These are phyloP conservation scores for Mesembryanthemum crystallinum DNA, from an alignment of 148 eudicot species.

Conservation along the genomic window DNA sequence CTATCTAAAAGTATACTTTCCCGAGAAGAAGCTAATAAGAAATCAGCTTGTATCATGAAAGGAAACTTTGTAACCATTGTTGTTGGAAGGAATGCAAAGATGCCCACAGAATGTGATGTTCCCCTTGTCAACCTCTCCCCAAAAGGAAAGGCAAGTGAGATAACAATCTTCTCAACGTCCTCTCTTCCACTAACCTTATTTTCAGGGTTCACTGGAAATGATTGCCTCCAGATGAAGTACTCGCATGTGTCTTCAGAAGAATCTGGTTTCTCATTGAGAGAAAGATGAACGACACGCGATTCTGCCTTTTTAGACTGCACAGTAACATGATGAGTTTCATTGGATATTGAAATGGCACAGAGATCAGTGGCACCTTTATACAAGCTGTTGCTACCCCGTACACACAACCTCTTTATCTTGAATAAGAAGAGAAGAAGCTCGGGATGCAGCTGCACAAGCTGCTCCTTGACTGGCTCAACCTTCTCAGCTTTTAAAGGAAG, in stretches of 20 bases:
- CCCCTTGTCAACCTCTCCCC: slow-evolving; percentile 37
- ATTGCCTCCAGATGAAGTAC: slow-evolving; percentile 38
- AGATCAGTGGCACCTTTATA: slow-evolving; percentile 8
- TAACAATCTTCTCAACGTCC: slow-evolving; percentile 32
- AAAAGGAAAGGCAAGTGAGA: slow-evolving; percentile 42
- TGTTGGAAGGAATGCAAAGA: slow-evolving; percentile 44
- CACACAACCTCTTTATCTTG: slow-evolving; percentile 32
- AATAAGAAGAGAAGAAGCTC: slow-evolving; percentile 38
- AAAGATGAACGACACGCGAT: slow-evolving; percentile 28
- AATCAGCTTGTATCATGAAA: slow-evolving; percentile 37
- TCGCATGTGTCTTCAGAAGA: slow-evolving; percentile 23
- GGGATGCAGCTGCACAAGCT: slow-evolving; percentile 35
- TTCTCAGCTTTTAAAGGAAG: slow-evolving; percentile 43
- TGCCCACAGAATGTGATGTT: slow-evolving; percentile 24
- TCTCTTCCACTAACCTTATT: slow-evolving; percentile 27
- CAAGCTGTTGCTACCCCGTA: slow-evolving; percentile 16
- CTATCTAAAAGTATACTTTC: slow-evolving; percentile 35
- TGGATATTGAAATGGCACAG: slow-evolving; percentile 29
- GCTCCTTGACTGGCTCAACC: slow-evolving; percentile 31
- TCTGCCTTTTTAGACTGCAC: slow-evolving; percentile 22
- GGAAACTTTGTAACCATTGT: slow-evolving; percentile 40
- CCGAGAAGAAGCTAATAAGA: slow-evolving; percentile 41
- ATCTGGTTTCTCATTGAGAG: slow-evolving; percentile 10
- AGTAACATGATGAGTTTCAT: slow-evolving; percentile 27
- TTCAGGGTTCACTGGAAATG: slow-evolving; percentile 35